A percentile compares a stretch with the other conserved stretches of the same genome.
Conservation (phyloP, 2,329 filamentous ascomycete species). For the Epichloe bromicola region DNA sequence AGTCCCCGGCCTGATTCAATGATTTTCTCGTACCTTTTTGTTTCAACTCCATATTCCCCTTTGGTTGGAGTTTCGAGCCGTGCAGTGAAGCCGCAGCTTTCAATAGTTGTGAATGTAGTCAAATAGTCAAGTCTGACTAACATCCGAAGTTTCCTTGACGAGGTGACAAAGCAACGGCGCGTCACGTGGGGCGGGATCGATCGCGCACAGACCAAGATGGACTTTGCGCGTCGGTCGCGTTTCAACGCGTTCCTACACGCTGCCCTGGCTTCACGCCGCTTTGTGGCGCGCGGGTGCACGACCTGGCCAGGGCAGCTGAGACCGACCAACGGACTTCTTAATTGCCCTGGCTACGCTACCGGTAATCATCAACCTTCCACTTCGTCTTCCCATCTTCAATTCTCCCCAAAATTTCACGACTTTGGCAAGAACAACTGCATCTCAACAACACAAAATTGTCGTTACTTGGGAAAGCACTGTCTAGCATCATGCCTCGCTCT, state of each 20-base stretch:
- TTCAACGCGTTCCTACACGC: conserved; percentile 13
- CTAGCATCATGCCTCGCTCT: conserved; percentile 16
- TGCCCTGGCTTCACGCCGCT: conserved; percentile 6
- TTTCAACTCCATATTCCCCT: too few relatives aligned
- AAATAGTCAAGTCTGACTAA: background rate
- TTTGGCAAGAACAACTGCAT: conserved; percentile 2
- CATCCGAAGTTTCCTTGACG: background rate
- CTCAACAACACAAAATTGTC: conserved; percentile 1
- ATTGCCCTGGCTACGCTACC: conserved; percentile 7
- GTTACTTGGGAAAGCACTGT: conserved; percentile 9
- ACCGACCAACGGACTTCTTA: conserved; percentile 1
- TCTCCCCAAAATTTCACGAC: background rate
- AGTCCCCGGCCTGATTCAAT: too few relatives aligned
- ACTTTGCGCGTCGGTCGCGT: conserved; percentile 19
- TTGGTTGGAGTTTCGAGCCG: too few relatives aligned
- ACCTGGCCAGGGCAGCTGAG: background rate
- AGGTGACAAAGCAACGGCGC: background rate
- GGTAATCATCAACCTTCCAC: background rate
- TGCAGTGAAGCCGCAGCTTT: background rate
- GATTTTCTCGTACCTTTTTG: too few relatives aligned
- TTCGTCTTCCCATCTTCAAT: conserved; percentile 1
- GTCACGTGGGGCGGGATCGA: conserved; percentile 3
- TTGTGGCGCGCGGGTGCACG: conserved; percentile 6
- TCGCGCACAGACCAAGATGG: conserved; percentile 17
- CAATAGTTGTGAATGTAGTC: too few relatives aligned